These are phyloP conservation scores for Lachnellula suecica DNA, from an alignment of 2,329 filamentous ascomycete genomes.

Conservation along the genomic window DNA sequence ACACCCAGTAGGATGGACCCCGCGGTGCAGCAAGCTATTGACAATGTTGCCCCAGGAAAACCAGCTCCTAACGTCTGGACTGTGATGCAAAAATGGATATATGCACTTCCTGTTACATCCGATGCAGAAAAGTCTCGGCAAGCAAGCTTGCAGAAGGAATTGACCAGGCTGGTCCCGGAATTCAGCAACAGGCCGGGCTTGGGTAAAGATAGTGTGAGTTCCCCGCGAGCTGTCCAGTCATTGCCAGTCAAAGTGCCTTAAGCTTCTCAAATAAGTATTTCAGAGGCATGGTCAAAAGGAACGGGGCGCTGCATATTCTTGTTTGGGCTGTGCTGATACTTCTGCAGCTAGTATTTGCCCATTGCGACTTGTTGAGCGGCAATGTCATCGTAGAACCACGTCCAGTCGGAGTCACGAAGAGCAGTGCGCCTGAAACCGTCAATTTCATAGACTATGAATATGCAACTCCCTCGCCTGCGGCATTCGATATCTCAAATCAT, in stretches of 20 bases:
- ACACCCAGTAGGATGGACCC: slow-evolving; percentile 34
- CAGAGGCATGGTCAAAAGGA: too few relatives aligned
- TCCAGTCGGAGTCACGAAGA: slow-evolving; percentile 30
- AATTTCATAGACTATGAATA: slow-evolving; percentile 99
- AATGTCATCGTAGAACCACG: slow-evolving; percentile 84
- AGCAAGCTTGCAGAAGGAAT: slow-evolving; percentile 69
- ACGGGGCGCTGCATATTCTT: not conserved
- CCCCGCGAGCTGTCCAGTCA: slow-evolving; percentile 5
- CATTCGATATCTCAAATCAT: slow-evolving; percentile 96
- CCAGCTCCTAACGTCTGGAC: slow-evolving; percentile 89
- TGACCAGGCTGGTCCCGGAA: slow-evolving; percentile 66
- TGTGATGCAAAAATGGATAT: slow-evolving; percentile 94
- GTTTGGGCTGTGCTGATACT: slow-evolving; percentile 18
- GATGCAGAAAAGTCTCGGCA: slow-evolving; percentile 68
- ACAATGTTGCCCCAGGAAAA: slow-evolving; percentile 61
- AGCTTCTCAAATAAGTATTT: not conserved
- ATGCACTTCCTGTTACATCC: slow-evolving; percentile 74
- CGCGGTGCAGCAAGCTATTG: slow-evolving; percentile 43
- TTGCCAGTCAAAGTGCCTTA: not conserved
- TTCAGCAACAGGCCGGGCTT: slow-evolving; percentile 77
- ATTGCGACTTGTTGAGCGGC: slow-evolving; percentile 93
- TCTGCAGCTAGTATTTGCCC: slow-evolving; percentile 78
- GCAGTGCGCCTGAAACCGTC: slow-evolving; percentile 50
- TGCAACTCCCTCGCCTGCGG: slow-evolving; percentile 87
- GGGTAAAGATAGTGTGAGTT: slow-evolving; percentile 69